These are phyloP conservation scores for Leccinum subgranulosum DNA, from an alignment of 768 basidiomycete species.

Conservation along the genomic window DNA sequence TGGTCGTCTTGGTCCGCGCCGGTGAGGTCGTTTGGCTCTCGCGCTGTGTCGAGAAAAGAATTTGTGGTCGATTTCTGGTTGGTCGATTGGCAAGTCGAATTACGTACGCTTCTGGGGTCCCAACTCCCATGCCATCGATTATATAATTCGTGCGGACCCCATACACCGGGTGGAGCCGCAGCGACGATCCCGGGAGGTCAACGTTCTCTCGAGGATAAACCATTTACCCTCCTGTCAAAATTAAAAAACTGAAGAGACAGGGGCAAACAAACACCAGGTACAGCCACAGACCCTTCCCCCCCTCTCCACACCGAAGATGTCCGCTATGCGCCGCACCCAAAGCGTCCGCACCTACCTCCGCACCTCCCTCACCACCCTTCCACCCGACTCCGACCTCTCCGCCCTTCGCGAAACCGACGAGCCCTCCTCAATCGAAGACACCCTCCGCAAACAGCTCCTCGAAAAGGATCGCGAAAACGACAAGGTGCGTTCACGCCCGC, in stretches of 20 bases:
- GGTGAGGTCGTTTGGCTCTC: neutral
- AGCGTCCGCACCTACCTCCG: slow-evolving; percentile 55
- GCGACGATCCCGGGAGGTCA: neutral
- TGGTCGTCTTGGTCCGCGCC: slow-evolving; percentile 1
- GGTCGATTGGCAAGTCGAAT: slow-evolving; percentile 18
- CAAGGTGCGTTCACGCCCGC: slow-evolving; percentile 39
- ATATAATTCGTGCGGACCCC: slow-evolving; percentile 16
- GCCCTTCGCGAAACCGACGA: slow-evolving; percentile 59
- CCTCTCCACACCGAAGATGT: neutral
- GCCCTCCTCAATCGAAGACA: slow-evolving; percentile 46
- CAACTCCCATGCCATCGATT: slow-evolving; percentile 7
- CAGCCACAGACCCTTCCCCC: neutral
- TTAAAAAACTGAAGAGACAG: neutral
- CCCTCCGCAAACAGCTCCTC: slow-evolving; percentile 57
- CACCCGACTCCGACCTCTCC: slow-evolving; percentile 46
- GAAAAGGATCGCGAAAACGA: slow-evolving; percentile 72
- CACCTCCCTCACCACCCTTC: slow-evolving; percentile 38
- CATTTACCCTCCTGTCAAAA: neutral
- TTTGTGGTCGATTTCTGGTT: slow-evolving; percentile 11
- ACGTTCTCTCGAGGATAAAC: neutral
- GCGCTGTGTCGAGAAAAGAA: slow-evolving; percentile 24
- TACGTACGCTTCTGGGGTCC: slow-evolving; percentile 25
- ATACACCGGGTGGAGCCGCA: neutral
- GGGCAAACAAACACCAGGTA: neutral
- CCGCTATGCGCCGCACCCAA: slow-evolving; percentile 56